Evolutionary conservation across 208 protist species (phyloP), one percentile per base, ranked within the genome.

Genomic region (Acanthamoeba royreba): DNA sequence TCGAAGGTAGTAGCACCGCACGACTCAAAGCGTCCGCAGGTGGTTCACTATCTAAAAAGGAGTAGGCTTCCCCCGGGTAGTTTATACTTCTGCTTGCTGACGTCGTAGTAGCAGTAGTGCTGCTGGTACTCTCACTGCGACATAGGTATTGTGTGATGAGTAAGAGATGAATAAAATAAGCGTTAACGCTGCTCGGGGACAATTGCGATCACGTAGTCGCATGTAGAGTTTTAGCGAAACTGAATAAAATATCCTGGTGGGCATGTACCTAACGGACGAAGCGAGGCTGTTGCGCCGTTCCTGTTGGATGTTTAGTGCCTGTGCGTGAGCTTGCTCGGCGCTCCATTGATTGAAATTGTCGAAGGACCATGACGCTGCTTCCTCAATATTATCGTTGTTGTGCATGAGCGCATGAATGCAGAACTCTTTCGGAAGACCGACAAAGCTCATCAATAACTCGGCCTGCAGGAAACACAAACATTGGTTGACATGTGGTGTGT

Each of bases 371-470:
- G 74, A 86, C 3, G 74, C 74, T 9, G 74, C 74, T 33, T 86
- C 85, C 31, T 91, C 85, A 11, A 91, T 28, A 47, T 91, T 91
- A 53, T 91, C 85, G 85, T 91, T 91, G 52, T 91, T 91, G 11
- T 69, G 85, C 13, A 91, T 7, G 38, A 91, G 85, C 4, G 85
- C 85, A 25, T 91, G 58, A 31, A 91, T 61, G 40, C 85, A 91
- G 58, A 91, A 91, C 35, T 91, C 85, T 15, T 43, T 19, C 58
- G 85, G 85, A 38, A 91, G 52, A 8, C 85, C 85, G 5, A 91
- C 85, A 35, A 91, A 91, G 58, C 85, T 72, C 85, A 91, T 91
- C 85, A 91, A 43, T 19, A 91, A 25, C 3, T 91, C 85, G 49
- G 85, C 85, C 58, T 88, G 42, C 15, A 38, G 17, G 15, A 55